Evolutionary conservation across 2,329 filamentous ascomycete species (phyloP), one percentile per base, ranked within the genome.

Genomic region (Didymella sp.): DNA sequence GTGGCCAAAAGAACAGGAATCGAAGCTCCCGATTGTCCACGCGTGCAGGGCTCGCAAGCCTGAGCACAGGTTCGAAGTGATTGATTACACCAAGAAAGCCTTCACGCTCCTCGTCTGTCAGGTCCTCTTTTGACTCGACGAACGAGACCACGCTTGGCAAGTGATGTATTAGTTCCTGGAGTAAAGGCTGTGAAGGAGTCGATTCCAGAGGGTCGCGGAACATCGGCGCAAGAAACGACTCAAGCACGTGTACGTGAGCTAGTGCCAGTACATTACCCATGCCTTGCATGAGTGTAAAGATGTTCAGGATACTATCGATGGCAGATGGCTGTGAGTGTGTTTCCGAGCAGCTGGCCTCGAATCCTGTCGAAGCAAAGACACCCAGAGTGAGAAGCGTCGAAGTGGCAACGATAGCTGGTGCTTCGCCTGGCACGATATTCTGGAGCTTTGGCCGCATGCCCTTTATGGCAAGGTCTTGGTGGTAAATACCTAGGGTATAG

Each of bases 1-100:
- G 62, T 7, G 77, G 76, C 77, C 77, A 79, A 30, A 68, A 68
- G 43, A 70, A 76, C 37, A 73, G 55, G 40, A 73, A 71, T n/a
- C 74, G 65, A 4, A 72, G 59, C 48, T 75, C 73, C 51, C 76
- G 76, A 15, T 71, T 72, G 13, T 73, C 71, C 6, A 65, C 56
- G 12, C 63, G 59, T 3, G 71, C 60, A 43, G 58, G 62, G 52
- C 66, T 66, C 8, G 67, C 53, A 5, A 66, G 37, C 15, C 66
- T 60, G 6, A 73, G 47, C 15, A 59, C 59, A 12, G 68, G 62
- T 22, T 67, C 59, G 40, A 73, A 62, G 6, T 59, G 42, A 21
- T 54, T 51, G 7, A 71, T 62, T 8, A 64, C 59, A 4, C 42
- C 46, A 8, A 71, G 24, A 24, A 63, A 67, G 3, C 58, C 38